Evolutionary conservation across 2,329 filamentous ascomycete genomes (phyloP), one percentile per base, ranked within the genome.

Genomic region (Trichoderma simmonsii): DNA sequence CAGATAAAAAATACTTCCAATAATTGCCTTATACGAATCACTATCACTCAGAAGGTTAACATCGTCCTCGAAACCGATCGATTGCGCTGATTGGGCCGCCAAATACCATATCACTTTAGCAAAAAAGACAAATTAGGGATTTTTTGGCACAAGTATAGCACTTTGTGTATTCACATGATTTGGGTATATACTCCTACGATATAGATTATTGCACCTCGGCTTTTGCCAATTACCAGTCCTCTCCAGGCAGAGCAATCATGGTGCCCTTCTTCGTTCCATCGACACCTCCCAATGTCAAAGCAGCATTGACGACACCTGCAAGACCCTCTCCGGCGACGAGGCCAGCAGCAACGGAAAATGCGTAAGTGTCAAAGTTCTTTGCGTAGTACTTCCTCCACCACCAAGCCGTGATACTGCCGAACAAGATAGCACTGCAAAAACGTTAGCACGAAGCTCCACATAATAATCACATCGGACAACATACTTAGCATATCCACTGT

Each of bases 321-420:
- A 90, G 85, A 64, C 89, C 89, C 79, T 91, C 89, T 3, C 89
- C 89, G 2, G 89, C 88, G 75, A 91, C 89, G 66, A 90, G 78
- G 71, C 89, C 88, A 18, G 89, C 89, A 0, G 89, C 89, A 67
- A 90, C 82, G 3, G 87, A 87, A 73, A 87, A 90, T 4, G 85
- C 87, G 76, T 87, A 89, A 70, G 85, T 83, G 67, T 88, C 87
- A 73, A 87, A 90, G 71, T 77, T 79, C 72, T 82, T 83, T 6
- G 83, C 80, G 73, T 82, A 85, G 73, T 80, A 85, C 81, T 86
- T 89, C 65, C 79, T 81, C 89, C 89, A 91, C 78, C 85, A 79
- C 78, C 83, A 85, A 1, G 87, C 83, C 0, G 85, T 81, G 12
- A 86, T 79, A 6, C 87, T 82, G 5, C 89, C 89, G n/a, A 88